Evolutionary conservation across 495 filamentous ascomycete species (phyloP), one percentile per base, ranked within the genome.

Genomic region (Pyrenopolyporus hunteri): DNA sequence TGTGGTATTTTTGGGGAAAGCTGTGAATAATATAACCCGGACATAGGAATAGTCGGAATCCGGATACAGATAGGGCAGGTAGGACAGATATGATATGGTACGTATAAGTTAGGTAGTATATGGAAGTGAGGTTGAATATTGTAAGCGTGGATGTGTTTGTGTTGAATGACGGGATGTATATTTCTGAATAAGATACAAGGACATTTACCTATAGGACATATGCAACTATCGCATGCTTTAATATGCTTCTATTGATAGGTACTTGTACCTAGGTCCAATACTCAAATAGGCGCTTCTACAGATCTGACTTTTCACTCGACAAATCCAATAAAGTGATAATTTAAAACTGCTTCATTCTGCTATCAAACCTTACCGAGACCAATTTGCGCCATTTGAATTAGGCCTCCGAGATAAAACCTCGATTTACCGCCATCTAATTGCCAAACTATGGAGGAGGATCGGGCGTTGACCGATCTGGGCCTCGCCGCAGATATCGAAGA

Each of bases 401-500:
- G n/a, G n/a, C n/a, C n/a, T n/a, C n/a, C n/a, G n/a, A n/a, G n/a
- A n/a, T n/a, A n/a, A n/a, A n/a, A n/a, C n/a, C n/a, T n/a, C n/a
- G n/a, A n/a, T n/a, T n/a, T n/a, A n/a, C n/a, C n/a, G n/a, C n/a
- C n/a, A n/a, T 51, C 2, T 0, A 16, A 2, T 36, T 14, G 39
- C 20, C 9, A 28, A 40, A 44, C 1, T 19, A 85, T 85, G 82
- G 82, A 85, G 62, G 79, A 82, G 48, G 81, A 83, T 59, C 67
- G 82, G 17, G 76, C 75, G 2, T 71, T 76, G 20, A 73, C 78
- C 47, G 80, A 83, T 62, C 63, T 83, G 3, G 81, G 82, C 54
- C 72, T 82, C 35, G 81, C 81, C 40, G 80, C 80, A 31, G 82
- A 83, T 53, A 76, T 83, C 28, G 80, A 83, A 49, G 79, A 79